Conservation (phyloP, 2,329 filamentous ascomycete genomes). For the Mycosphaerella arachidis region DNA sequence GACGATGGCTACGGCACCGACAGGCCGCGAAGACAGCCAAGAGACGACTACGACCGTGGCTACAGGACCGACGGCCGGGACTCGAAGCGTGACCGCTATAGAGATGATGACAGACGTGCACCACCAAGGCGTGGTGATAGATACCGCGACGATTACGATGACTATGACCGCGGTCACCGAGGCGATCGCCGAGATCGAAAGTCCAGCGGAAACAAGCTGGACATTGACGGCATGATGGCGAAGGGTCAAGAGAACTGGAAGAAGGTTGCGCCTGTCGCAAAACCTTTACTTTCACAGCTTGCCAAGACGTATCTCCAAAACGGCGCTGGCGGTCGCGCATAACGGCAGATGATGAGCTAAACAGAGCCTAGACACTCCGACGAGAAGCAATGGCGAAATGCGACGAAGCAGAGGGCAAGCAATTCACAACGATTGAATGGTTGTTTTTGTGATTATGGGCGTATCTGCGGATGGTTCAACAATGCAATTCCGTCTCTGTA, state of each 20-base stretch:
- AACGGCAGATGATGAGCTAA: slow-evolving; percentile 2
- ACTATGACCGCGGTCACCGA: slow-evolving; percentile 16
- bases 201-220: slow-evolving; percentile 13
- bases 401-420: neutral
- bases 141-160: slow-evolving; percentile 17
- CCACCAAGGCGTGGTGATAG: slow-evolving; percentile 13
- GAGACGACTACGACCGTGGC: slow-evolving; percentile 27
- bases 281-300: slow-evolving; percentile 27
- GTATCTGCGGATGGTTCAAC: neutral
- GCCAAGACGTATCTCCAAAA: slow-evolving; percentile 28
- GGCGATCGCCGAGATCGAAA: slow-evolving; percentile 7
- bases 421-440: neutral
- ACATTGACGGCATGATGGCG: slow-evolving; percentile 24
- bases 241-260: slow-evolving; percentile 31
- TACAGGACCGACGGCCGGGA: slow-evolving; percentile 30
- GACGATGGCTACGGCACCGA: slow-evolving; percentile 31
- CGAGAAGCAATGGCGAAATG: neutral
- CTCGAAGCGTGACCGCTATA: slow-evolving; percentile 20
- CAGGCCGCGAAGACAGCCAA: slow-evolving; percentile 19
- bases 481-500: neutral
- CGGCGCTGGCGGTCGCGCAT: slow-evolving; percentile 5
- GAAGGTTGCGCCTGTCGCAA: slow-evolving; percentile 30
- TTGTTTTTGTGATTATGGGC: neutral
- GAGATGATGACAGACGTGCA: slow-evolving; percentile 14
- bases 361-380: neutral